Base-by-base conservation (phyloP, 2,329 filamentous ascomycete genomes). In the Nakataea oryzae region DNA sequence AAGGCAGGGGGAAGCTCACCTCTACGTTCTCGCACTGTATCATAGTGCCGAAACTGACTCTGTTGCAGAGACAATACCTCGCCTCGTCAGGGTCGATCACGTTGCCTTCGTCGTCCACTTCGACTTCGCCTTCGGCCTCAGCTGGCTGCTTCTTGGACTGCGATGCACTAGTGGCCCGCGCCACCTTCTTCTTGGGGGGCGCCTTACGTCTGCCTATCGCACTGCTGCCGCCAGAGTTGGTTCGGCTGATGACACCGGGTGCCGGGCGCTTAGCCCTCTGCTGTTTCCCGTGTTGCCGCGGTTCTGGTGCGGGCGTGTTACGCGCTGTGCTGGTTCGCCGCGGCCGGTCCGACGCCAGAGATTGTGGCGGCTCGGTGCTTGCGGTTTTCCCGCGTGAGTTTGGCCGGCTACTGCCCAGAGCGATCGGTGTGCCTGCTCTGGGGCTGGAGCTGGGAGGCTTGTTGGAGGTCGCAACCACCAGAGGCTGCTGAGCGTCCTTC, bases 41-140 rank as follows among this genome's bases (percentile, higher is more conserved):
- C 90, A 95, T 95, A 26, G 82, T 86, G 61, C 90, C 90, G 70
- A 87, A 93, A 71, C 88, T 91, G 61, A 95, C 88, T 63, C 90
- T 80, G 67, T 90, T 88, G 73, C 90, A 95, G 62, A 88, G 73
- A 70, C 90, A 95, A 73, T 95, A 95, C 65, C 84, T 79, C 55
- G 86, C 83, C 76, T 95, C 90, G 62, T 91, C 77, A 0, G 89
- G 87, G 70, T 92, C 89, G 69, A 93, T 88, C 29, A 83, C 74
- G 64, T 87, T 87, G 13, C 85, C 85, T 65, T 88, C 85, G 67
- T 88, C 86, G 66, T 88, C 85, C 61, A 87, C 80, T 69, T 88
- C 86, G 62, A 83, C 80, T 65, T 77, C 76, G 3, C 73, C 70
- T 60, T 84, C 83, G 63, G 78, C 75, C 62, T 79, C 79, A 14